Percentiles rank a stretch among this genome's conserved stretches.
Conservation (phyloP, 441 rosid genomes). For the Flueggea neowawraea region DNA sequence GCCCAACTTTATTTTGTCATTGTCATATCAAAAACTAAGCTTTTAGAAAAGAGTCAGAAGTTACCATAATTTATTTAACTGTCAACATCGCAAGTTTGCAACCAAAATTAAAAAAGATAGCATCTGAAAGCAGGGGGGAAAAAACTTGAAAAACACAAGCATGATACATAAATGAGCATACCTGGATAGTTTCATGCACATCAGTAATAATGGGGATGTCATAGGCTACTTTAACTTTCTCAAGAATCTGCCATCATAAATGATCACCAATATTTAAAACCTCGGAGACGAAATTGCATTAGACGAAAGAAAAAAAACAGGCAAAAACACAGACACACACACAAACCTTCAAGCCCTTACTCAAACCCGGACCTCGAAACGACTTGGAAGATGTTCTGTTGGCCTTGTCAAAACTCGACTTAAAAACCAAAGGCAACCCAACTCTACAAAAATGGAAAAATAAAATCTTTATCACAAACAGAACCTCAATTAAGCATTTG, state of each 20-base stretch:
- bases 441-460: constrained; percentile 35
- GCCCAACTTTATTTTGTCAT: no score
- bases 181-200: constrained; percentile 86
- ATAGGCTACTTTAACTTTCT: constrained; percentile 79
- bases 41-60: no score
- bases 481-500: no score
- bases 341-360: constrained; percentile 76
- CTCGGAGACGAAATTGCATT: not conserved
- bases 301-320: not conserved
- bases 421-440: constrained; percentile 79
- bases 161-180: constrained; percentile 7
- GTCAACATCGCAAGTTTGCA: no score
- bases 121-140: no score
- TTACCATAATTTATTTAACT: no score
- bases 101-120: no score
- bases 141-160: no score
- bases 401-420: constrained; percentile 97
- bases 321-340: not conserved
- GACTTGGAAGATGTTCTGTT: constrained; percentile 86
- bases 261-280: not conserved
- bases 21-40: no score
- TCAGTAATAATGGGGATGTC: constrained; percentile 83
- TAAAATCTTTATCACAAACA: no score
- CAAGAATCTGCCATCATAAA: constrained; percentile 58
- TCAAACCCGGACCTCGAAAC: constrained; percentile 90